A percentile compares a stretch with the other conserved stretches of the same genome.
Evolutionary conservation across 805 yeast species (phyloP).

Genomic region (Metschnikowia kofuensis): DNA sequence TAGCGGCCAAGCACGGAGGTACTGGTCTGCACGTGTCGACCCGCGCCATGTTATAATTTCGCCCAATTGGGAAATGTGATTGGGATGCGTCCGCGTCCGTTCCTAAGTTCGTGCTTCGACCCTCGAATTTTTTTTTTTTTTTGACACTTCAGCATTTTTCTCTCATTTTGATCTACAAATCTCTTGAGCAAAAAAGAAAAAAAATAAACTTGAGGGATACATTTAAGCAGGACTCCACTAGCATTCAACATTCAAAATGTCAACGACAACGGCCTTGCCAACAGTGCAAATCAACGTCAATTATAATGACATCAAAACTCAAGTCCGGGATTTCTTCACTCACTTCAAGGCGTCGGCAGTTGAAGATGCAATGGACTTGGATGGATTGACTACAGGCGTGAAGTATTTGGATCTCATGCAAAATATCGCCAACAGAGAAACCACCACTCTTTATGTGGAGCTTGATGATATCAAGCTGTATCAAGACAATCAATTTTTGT

Average conservation of each 20-base stretch:
- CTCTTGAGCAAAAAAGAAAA: neutral
- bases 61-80: conserved; percentile 15
- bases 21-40: conserved; percentile 1
- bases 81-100: conserved; percentile 9
- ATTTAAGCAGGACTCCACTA: no score
- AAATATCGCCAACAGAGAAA: conserved; percentile 79
- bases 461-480: conserved; percentile 78
- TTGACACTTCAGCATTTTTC: neutral
- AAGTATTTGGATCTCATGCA: conserved; percentile 79
- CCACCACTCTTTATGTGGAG: conserved; percentile 65
- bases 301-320: conserved; percentile 59
- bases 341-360: conserved; percentile 52
- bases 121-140: neutral
- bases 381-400: conserved; percentile 13
- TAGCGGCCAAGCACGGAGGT: neutral
- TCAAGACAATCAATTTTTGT: conserved; percentile 45
- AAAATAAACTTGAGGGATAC: neutral
- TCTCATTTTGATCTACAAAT: neutral
- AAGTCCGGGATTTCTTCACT: conserved; percentile 61
- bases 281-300: conserved; percentile 69
- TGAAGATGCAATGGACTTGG: conserved; percentile 11
- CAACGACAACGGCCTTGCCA: conserved; percentile 45
- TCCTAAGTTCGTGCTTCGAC: neutral
- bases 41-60: conserved; percentile 11
- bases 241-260: conserved; percentile 7